phyloP scores from a whole-genome alignment of 495 filamentous ascomycete genomes.

The Talaromyces borbonicus region DNA sequence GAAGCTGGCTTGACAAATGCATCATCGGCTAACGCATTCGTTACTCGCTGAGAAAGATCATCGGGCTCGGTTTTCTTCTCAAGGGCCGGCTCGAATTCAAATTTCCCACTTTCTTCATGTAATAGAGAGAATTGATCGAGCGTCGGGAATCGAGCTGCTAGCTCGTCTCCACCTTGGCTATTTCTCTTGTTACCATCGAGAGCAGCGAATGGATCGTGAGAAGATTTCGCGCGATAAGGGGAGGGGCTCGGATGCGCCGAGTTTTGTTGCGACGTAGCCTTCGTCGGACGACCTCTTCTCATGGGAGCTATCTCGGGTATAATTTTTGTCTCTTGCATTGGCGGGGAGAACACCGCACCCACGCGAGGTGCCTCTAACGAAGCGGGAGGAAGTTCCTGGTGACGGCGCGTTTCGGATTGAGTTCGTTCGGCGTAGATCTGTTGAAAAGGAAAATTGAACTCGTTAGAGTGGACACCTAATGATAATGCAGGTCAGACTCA shows the following conservation, averaged over 20 bases:
- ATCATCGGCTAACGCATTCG: conserved; percentile 79
- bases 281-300: conserved; percentile 76
- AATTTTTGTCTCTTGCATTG: conserved; percentile 52
- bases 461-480: background rate
- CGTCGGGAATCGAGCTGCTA: conserved; percentile 78
- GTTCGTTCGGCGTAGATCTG: conserved; percentile 77
- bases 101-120: conserved; percentile 76
- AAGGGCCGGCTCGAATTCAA: conserved; percentile 65
- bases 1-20: conserved; percentile 54
- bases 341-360: conserved; percentile 59
- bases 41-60: conserved; percentile 63
- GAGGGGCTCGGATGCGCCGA: conserved; percentile 60
- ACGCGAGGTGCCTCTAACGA: conserved; percentile 48
- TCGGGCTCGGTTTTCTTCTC: conserved; percentile 42
- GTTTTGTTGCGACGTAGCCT: conserved; percentile 29
- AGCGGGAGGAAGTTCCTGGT: conserved; percentile 51
- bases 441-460: conserved; percentile 7
- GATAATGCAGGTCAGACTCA: too few relatives aligned
- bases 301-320: conserved; percentile 93
- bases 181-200: conserved; percentile 56
- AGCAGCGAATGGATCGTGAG: conserved; percentile 82
- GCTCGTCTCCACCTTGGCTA: conserved; percentile 54
- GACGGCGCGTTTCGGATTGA: conserved; percentile 49
- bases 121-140: conserved; percentile 88
- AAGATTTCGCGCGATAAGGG: conserved; percentile 51